These are phyloP conservation scores for Oryza glumipatula DNA, from an alignment of 176 grass and related monocot genomes.

Conservation along the genomic window DNA sequence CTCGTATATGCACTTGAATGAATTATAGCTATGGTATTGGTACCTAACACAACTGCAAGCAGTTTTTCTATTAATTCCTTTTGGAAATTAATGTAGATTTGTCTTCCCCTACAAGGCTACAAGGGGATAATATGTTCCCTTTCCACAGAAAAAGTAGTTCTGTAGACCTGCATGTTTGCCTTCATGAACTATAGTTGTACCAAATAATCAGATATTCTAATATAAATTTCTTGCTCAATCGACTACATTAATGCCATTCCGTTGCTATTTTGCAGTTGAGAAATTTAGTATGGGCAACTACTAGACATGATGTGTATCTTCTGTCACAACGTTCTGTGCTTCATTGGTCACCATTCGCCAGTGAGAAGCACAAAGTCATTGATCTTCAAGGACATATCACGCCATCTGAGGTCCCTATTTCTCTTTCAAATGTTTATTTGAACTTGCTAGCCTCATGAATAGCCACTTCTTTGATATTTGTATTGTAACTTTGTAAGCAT, in stretches of 20 bases:
- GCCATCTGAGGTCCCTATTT: conserved; percentile 64
- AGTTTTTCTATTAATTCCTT: neutral
- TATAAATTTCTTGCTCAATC: conserved; percentile 5
- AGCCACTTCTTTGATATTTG: conserved; percentile 25
- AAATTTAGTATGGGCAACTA: conserved; percentile 87
- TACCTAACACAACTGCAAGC: neutral
- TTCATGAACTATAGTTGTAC: conserved; percentile 5
- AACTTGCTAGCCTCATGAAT: conserved; percentile 8
- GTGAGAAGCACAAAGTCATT: conserved; percentile 63
- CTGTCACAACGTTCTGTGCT: conserved; percentile 68
- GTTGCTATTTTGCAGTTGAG: conserved; percentile 64
- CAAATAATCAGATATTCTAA: conserved; percentile 8
- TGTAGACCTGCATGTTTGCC: conserved; percentile 1
- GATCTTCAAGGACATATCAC: conserved; percentile 72
- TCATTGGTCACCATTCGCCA: conserved; percentile 74
- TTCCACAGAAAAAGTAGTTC: neutral
- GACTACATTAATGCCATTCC: neutral
- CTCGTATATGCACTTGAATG: neutral
- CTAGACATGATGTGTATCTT: conserved; percentile 89
- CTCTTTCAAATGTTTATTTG: conserved; percentile 20
- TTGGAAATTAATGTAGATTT: neutral
- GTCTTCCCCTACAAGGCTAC: neutral
- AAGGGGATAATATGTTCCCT: neutral
- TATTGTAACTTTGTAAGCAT: neutral
- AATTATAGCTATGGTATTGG: neutral